Evolutionary conservation across 345 rosid species (phyloP).

Genomic region (Nephelium lappaceum): DNA sequence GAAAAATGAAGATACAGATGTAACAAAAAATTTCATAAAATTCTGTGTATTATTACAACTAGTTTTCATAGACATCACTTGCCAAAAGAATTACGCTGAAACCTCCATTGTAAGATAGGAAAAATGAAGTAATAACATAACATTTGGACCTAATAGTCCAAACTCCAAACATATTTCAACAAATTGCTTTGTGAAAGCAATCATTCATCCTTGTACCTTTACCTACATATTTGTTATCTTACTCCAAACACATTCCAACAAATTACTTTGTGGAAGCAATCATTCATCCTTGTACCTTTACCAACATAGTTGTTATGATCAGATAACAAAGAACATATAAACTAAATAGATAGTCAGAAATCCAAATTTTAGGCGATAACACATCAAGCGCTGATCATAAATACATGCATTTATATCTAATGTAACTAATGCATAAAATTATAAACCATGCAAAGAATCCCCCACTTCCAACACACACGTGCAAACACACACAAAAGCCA

Average conservation of each 20-base stretch:
- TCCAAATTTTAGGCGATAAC: background rate
- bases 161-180: background rate
- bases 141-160: background rate
- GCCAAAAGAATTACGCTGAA: background rate
- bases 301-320: background rate
- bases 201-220: background rate
- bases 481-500: no score
- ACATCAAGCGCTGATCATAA: background rate
- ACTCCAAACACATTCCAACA: background rate
- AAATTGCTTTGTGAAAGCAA: conserved; percentile 1
- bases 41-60: background rate
- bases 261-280: no score
- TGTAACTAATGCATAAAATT: no score
- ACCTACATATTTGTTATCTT: no score
- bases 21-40: background rate
- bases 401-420: no score
- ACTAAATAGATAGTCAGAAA: background rate
- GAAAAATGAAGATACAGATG: no score
- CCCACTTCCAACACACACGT: no score
- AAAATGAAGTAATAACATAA: background rate
- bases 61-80: background rate
- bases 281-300: no score
- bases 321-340: background rate
- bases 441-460: no score
- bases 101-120: background rate